Evolutionary conservation across 768 basidiomycete species (phyloP).

Genomic region (Boletellus ananas): DNA sequence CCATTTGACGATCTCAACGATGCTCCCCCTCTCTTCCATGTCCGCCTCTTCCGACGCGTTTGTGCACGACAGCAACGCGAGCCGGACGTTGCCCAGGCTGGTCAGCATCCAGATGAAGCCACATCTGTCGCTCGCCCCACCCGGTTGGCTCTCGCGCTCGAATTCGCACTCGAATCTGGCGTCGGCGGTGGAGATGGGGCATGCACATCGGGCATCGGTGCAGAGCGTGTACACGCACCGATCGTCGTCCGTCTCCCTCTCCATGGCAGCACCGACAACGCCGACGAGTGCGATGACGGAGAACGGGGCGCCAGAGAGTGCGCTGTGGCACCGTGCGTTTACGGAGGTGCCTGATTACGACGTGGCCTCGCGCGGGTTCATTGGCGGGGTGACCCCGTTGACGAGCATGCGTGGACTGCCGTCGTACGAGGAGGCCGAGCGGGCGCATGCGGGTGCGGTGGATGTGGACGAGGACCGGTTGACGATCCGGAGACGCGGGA

Average conservation of each 20-base stretch:
- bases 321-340: conserved; percentile 56
- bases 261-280: neutral
- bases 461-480: conserved; percentile 5
- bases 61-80: conserved; percentile 49
- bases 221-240: neutral
- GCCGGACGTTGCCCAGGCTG: conserved; percentile 48
- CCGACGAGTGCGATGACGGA: neutral
- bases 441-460: neutral
- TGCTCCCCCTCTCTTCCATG: conserved; percentile 5
- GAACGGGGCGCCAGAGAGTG: conserved; percentile 17
- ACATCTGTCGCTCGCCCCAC: conserved; percentile 42
- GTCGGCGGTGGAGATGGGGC: neutral
- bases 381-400: conserved; percentile 88
- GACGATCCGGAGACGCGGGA: conserved; percentile 5
- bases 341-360: conserved; percentile 85
- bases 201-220: conserved; percentile 3
- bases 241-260: neutral
- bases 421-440: conserved; percentile 73
- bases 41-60: conserved; percentile 43
- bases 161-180: conserved; percentile 32
- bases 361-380: conserved; percentile 79
- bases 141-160: conserved; percentile 40
- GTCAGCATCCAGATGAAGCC: conserved; percentile 64
- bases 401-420: conserved; percentile 74
- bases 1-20: conserved; percentile 11